phyloP scores from a whole-genome alignment of 2,329 filamentous ascomycete genomes.

The Ampelomyces quisqualis region DNA sequence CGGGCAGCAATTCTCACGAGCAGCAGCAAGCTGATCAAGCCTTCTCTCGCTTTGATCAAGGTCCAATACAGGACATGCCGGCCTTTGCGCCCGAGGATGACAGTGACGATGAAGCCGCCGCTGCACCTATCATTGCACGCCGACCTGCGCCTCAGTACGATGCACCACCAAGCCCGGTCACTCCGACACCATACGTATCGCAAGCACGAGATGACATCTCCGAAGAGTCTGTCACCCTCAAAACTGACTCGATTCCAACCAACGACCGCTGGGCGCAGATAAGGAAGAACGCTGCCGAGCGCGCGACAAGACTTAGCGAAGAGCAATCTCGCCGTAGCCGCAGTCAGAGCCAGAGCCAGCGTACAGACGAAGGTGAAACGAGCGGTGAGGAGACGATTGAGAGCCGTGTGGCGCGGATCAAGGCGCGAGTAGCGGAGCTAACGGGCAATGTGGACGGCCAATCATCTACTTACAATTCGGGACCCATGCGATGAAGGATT shows the following conservation, averaged over 20 bases:
- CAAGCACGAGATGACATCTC: constrained; percentile 41
- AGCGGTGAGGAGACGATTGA: constrained; percentile 97
- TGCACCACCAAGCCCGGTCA: constrained; percentile 16
- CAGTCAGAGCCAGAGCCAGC: constrained; percentile 55
- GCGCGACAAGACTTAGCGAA: constrained; percentile 67
- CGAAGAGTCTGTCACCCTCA: constrained; percentile 46
- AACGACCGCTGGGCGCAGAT: constrained; percentile 95
- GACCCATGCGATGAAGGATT: constrained; percentile 13
- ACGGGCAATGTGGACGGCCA: constrained; percentile 59
- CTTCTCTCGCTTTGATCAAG: constrained; percentile 78
- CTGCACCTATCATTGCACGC: constrained; percentile 27
- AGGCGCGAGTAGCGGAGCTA: constrained; percentile 91
- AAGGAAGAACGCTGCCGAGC: constrained; percentile 86
- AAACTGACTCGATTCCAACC: constrained; percentile 39
- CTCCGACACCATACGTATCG: constrained; percentile 20
- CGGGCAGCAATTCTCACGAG: constrained; percentile 62
- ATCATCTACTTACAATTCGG: constrained; percentile 11
- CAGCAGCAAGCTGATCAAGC: constrained; percentile 61
- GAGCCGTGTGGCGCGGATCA: constrained; percentile 93
- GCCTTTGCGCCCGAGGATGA: constrained; percentile 67
- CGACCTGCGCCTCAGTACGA: constrained; percentile 15
- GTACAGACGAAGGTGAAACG: constrained; percentile 81
- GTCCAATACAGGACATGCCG: constrained; percentile 81
- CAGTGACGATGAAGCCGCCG: constrained; percentile 32
- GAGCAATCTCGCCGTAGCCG: constrained; percentile 61